Base-by-base conservation (phyloP, 2,329 filamentous ascomycete genomes). In the Aspergillus fumigatiaffinis region DNA sequence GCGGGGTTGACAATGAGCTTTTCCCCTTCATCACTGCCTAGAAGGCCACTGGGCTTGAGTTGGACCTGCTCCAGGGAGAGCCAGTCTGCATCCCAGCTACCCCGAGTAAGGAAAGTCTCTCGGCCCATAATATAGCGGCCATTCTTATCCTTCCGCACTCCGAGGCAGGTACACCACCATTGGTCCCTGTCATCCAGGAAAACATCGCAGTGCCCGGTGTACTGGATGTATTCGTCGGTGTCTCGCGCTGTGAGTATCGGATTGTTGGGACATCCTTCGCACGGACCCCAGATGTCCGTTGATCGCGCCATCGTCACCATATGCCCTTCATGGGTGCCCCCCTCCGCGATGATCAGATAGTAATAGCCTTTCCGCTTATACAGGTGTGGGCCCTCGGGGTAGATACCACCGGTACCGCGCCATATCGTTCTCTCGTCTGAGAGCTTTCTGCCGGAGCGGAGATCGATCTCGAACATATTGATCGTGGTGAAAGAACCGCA, bases 361-460 rank as follows among this genome's bases (percentile, higher is more conserved):
- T 82, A 82, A 63, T 70, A 82, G 0, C 72, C 76, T 48, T 81
- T 78, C 52, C 76, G 77, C 47, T 69, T 72, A 60, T 80, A 82
- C 29, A 84, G 71, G 51, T 83, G 81, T 0, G 82, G 81, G 0
- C 81, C 82, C 60, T 83, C 82, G 0, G 82, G 56, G 26, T 79
- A 59, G 7, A 53, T 47, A 2, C 29, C 41, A 1, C 35, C 47
- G 6, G 29, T 51, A 2, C 57, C 57, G 2, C 29, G n/a, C 41
- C 41, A 44, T n/a, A 44, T 44, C 14, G 41, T 44, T 29, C 57
- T 51, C 28, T 54, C 44, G 2, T 50, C n/a, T 32, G 52, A 56
- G 28, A 52, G 50, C 41, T 44, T 44, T n/a, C 17, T 5, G 41
- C 41, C 41, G 17, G 41, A n/a, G 42, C 14, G 9, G 51, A 46